phyloP scores from a whole-genome alignment of 2,329 filamentous ascomycete species.

The Bipolaris zeicola region DNA sequence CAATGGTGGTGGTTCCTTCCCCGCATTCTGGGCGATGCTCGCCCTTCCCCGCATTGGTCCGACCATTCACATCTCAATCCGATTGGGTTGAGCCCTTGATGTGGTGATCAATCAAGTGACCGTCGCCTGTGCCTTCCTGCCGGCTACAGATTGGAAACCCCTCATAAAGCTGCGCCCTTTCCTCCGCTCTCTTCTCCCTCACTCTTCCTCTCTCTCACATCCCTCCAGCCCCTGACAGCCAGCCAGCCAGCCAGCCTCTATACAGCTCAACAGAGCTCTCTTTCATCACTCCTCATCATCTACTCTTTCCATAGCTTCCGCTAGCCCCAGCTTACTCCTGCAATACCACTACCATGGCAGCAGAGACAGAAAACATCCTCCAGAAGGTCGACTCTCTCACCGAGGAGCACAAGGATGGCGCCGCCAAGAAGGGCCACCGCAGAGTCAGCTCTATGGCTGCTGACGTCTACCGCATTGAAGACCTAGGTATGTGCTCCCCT shows the following conservation, averaged over 20 bases:
- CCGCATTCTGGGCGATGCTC: constrained; percentile 28
- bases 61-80: constrained; percentile 38
- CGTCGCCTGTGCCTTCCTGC: constrained; percentile 30
- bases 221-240: constrained; percentile 5
- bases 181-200: constrained; percentile 30
- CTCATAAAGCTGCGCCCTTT: constrained; percentile 42
- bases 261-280: constrained; percentile 22
- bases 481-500: constrained; percentile 69
- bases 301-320: constrained; percentile 9
- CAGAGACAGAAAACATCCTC: constrained; percentile 61
- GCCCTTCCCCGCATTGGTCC: constrained; percentile 29
- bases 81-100: constrained; percentile 30
- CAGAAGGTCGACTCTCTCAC: constrained; percentile 92
- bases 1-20: constrained; percentile 23
- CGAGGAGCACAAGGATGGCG: constrained; percentile 70
- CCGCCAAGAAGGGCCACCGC: constrained; percentile 68
- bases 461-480: constrained; percentile 81
- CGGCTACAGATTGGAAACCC: constrained; percentile 30
- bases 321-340: constrained; percentile 10
- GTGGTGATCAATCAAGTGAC: constrained; percentile 48
- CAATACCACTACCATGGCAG: constrained; percentile 56
- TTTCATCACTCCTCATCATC: constrained; percentile 16
- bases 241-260: constrained; percentile 11
- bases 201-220: constrained; percentile 14
- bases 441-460: constrained; percentile 74